These are phyloP conservation scores for Colletotrichum sojae DNA, from an alignment of 2,329 filamentous ascomycete species.

Conservation along the genomic window DNA sequence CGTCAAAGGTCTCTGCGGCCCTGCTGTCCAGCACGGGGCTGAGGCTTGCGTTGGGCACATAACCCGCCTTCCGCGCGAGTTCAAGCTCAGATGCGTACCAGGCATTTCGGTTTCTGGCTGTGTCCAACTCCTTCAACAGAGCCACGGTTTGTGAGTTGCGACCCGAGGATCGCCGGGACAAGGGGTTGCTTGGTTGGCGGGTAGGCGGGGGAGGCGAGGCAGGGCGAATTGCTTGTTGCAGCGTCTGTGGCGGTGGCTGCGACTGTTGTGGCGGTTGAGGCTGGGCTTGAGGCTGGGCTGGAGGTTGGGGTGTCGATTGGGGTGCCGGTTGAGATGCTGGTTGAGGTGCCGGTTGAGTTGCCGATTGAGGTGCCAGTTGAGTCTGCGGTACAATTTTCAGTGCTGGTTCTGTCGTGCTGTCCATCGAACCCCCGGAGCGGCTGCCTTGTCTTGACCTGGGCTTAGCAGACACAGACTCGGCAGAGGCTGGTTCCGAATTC, in stretches of 20 bases:
- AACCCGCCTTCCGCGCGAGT: slow-evolving; percentile 90
- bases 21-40: slow-evolving; percentile 84
- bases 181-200: slow-evolving; percentile 70
- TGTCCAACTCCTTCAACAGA: slow-evolving; percentile 88
- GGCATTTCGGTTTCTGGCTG: slow-evolving; percentile 87
- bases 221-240: slow-evolving; percentile 54
- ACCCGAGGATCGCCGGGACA: slow-evolving; percentile 72
- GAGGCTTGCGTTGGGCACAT: slow-evolving; percentile 78
- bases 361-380: slow-evolving; percentile 9
- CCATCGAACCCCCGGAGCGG: slow-evolving; percentile 75
- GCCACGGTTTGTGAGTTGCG: slow-evolving; percentile 78
- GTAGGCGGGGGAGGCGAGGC: slow-evolving; percentile 72
- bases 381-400: slow-evolving; percentile 53
- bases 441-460: slow-evolving; percentile 56
- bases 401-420: slow-evolving; percentile 74
- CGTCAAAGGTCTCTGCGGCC: slow-evolving; percentile 83
- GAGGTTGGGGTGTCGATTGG: slow-evolving; percentile 13
- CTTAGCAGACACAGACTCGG: slow-evolving; percentile 49
- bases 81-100: slow-evolving; percentile 98
- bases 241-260: slow-evolving; percentile 22
- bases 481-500: slow-evolving; percentile 52
- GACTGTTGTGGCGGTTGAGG: slow-evolving; percentile 55
- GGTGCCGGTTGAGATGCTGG: slow-evolving; percentile 4
- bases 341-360: slow-evolving; percentile 21
- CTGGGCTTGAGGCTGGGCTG: slow-evolving; percentile 19